A percentile compares a stretch with the other conserved stretches of the same genome.
Conservation (phyloP, 2,329 filamentous ascomycete genomes). For the Coniochaeta pulveracea region DNA sequence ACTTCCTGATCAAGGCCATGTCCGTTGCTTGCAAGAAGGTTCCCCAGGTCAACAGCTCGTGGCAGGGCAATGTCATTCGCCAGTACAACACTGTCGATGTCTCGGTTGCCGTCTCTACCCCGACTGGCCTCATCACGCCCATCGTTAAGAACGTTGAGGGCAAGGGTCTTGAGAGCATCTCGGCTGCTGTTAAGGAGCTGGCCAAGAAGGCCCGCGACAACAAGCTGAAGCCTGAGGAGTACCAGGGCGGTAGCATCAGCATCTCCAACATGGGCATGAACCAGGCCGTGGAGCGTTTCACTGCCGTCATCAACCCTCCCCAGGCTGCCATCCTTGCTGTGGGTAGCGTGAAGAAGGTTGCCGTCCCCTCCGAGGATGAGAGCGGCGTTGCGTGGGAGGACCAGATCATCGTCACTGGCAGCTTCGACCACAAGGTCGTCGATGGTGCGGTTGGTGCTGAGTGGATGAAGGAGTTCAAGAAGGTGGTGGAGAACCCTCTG, state of each 20-base stretch:
- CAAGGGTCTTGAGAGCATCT: constrained; percentile 83
- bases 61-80: constrained; percentile 82
- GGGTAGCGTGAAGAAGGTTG: constrained; percentile 91
- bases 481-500: constrained; percentile 92
- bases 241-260: constrained; percentile 97
- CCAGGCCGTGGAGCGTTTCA: constrained; percentile 88
- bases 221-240: constrained; percentile 99
- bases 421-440: constrained; percentile 98
- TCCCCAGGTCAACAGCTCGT: constrained; percentile 89
- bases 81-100: constrained; percentile 91
- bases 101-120: constrained; percentile 89
- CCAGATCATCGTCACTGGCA: constrained; percentile 87
- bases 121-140: constrained; percentile 88
- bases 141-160: constrained; percentile 85
- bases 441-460: constrained; percentile 94
- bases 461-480: constrained; percentile 96
- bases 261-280: constrained; percentile 99
- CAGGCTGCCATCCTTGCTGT: constrained; percentile 93
- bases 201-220: constrained; percentile 91
- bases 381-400: constrained; percentile 93
- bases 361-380: constrained; percentile 74
- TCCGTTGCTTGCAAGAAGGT: constrained; percentile 85
- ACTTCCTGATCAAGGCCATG: constrained; percentile 97
- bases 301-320: constrained; percentile 96
- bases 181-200: constrained; percentile 83